A percentile compares a stretch with the other conserved stretches of the same genome.
phyloP scores from a whole-genome alignment of 2,329 filamentous ascomycete species.

The Aspergillus felis region DNA sequence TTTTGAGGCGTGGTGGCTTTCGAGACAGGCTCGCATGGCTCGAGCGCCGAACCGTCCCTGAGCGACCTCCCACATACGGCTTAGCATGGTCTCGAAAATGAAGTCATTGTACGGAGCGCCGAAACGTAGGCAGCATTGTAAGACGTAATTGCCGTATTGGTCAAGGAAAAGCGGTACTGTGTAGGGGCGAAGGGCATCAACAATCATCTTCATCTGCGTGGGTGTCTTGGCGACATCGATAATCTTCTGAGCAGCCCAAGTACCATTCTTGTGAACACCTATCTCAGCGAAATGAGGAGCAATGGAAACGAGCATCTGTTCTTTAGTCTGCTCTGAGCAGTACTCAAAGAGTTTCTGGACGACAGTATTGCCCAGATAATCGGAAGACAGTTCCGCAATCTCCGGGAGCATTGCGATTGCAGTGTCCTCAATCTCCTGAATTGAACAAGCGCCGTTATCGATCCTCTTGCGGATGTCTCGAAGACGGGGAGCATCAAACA shows the following conservation, averaged over 20 bases:
- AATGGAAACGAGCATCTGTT: constrained; percentile 85
- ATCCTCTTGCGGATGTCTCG: constrained; percentile 96
- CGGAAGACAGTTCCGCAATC: constrained; percentile 88
- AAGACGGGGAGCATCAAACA: constrained; percentile 90
- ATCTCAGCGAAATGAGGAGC: constrained; percentile 92
- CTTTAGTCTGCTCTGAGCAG: constrained; percentile 84
- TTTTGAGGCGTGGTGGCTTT: constrained; percentile 92
- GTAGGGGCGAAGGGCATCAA: constrained; percentile 78
- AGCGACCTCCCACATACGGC: constrained; percentile 85
- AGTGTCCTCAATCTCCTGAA: constrained; percentile 85
- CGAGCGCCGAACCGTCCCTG: constrained; percentile 92
- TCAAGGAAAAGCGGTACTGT: constrained; percentile 90
- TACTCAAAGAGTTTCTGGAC: constrained; percentile 98
- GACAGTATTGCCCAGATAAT: constrained; percentile 98
- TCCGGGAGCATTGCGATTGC: constrained; percentile 93
- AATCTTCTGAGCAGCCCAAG: constrained; percentile 98
- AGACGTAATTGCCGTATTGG: constrained; percentile 97
- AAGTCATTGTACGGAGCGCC: constrained; percentile 86
- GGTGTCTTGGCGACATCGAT: constrained; percentile 91
- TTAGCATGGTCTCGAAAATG: constrained; percentile 97
- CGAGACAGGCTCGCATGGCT: constrained; percentile 93
- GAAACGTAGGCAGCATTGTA: constrained; percentile 94
- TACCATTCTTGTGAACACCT: constrained; percentile 98
- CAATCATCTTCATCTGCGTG: constrained; percentile 76
- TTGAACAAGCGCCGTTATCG: constrained; percentile 84